phyloP scores from a whole-genome alignment of 1,139 yeast species.

The Debaryomycetaceae sp. region DNA sequence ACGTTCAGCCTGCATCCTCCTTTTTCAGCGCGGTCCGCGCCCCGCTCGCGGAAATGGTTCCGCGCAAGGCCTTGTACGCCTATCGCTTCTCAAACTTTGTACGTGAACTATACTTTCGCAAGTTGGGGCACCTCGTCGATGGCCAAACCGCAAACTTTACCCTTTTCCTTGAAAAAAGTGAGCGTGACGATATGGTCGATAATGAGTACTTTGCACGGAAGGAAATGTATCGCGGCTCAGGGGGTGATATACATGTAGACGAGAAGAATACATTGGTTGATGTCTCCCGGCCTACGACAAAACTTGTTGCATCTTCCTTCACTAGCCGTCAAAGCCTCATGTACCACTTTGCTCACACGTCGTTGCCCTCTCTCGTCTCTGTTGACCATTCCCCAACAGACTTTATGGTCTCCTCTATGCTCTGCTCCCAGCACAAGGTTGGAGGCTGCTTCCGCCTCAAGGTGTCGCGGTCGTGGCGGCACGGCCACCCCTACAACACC shows the following conservation, averaged over 20 bases:
- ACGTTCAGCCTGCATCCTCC: constrained; percentile 8
- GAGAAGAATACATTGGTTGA: not conserved
- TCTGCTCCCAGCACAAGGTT: constrained; percentile 26
- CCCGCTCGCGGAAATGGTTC: constrained; percentile 38
- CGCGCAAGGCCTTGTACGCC: constrained; percentile 65
- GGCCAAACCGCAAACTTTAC: constrained; percentile 43
- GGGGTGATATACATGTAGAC: constrained; percentile 1
- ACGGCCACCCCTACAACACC: constrained; percentile 22
- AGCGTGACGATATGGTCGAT: constrained; percentile 29
- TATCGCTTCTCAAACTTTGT: constrained; percentile 59
- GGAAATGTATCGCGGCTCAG: too few relatives aligned
- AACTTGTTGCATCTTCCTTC: constrained; percentile 9
- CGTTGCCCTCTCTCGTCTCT: constrained; percentile 1
- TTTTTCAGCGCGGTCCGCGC: constrained; percentile 22
- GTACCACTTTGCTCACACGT: constrained; percentile 59
- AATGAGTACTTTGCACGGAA: constrained; percentile 6
- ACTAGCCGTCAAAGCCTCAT: constrained; percentile 30
- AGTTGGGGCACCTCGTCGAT: constrained; percentile 46
- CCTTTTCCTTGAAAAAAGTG: constrained; percentile 38
- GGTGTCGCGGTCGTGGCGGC: constrained; percentile 34
- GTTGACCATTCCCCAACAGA: too few relatives aligned
- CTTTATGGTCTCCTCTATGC: constrained; percentile 14
- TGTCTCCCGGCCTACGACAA: not conserved
- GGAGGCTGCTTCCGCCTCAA: constrained; percentile 32
- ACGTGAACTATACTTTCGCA: constrained; percentile 55